Percentiles rank a stretch among this genome's conserved stretches.
phyloP scores from a whole-genome alignment of 176 grass and related monocot genomes.

The Melocanna baccifera region DNA sequence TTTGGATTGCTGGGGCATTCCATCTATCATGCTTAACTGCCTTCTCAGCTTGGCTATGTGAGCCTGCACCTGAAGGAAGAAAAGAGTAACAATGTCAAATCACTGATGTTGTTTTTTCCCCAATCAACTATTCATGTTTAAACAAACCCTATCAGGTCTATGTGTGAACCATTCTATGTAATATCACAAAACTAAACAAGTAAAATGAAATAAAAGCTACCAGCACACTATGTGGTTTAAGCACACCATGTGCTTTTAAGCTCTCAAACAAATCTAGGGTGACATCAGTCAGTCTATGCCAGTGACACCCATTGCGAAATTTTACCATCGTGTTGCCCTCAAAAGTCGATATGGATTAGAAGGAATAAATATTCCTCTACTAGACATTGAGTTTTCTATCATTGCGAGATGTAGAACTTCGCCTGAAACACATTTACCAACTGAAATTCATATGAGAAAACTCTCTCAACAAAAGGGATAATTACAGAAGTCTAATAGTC shows the following conservation, averaged over 20 bases:
- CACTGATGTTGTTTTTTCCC: background rate
- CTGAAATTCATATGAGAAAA: background rate
- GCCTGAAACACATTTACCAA: background rate
- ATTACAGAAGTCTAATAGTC: background rate
- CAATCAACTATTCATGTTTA: background rate
- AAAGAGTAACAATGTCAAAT: slow-evolving; percentile 11
- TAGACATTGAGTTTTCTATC: background rate
- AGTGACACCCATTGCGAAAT: background rate
- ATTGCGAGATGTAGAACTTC: background rate
- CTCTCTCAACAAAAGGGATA: background rate
- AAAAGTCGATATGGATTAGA: background rate
- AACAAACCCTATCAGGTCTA: background rate
- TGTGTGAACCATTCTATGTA: background rate
- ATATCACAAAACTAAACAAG: background rate
- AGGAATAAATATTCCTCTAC: background rate
- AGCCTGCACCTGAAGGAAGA: slow-evolving; percentile 65
- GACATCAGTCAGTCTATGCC: background rate
- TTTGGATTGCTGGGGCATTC: slow-evolving; percentile 67
- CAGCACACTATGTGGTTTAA: background rate
- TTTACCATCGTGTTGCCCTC: background rate
- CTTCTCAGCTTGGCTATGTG: slow-evolving; percentile 92
- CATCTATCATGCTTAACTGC: slow-evolving; percentile 87
- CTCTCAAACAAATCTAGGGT: background rate
- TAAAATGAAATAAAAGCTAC: slow-evolving; percentile 12
- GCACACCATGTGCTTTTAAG: background rate